These are phyloP conservation scores for Corinectria fuckeliana DNA, from an alignment of 2,329 filamentous ascomycete genomes.

Conservation along the genomic window DNA sequence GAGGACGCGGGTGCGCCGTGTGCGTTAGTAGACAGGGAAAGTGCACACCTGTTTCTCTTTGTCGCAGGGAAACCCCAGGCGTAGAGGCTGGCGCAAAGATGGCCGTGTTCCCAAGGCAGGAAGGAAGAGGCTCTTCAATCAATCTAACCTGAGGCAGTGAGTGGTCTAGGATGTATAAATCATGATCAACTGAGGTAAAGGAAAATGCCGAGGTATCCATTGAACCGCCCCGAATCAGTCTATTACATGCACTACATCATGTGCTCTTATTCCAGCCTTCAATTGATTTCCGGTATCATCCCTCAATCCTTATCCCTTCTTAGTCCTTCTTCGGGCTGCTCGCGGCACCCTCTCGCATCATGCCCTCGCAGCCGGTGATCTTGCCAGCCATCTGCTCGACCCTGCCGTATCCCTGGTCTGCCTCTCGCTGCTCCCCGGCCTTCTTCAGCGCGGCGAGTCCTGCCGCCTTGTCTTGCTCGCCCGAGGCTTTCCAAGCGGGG, in stretches of 20 bases:
- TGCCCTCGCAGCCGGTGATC: constrained; percentile 71
- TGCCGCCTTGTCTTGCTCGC: constrained; percentile 67
- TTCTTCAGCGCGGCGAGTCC: constrained; percentile 68
- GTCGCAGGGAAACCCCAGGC: background rate
- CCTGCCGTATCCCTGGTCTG: constrained; percentile 64
- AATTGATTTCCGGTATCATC: too few species aligned
- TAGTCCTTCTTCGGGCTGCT: constrained; percentile 49
- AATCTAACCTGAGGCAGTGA: background rate
- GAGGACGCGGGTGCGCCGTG: background rate
- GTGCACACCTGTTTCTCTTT: background rate
- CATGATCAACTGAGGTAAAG: background rate
- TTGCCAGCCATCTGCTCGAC: constrained; percentile 70
- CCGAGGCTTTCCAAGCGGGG: constrained; percentile 67
- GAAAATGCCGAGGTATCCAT: background rate
- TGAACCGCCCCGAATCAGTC: background rate
- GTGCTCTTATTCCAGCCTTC: too few species aligned
- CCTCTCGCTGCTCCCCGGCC: constrained; percentile 63
- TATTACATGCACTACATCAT: background rate
- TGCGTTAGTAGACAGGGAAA: background rate
- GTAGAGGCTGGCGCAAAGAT: background rate
- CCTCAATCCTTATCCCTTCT: too few species aligned
- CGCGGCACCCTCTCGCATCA: constrained; percentile 67
- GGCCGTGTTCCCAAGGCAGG: background rate
- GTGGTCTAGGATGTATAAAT: background rate
- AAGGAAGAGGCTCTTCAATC: background rate